phyloP scores from a whole-genome alignment of 495 filamentous ascomycete genomes.

The Hypoxylon crocopeplum region DNA sequence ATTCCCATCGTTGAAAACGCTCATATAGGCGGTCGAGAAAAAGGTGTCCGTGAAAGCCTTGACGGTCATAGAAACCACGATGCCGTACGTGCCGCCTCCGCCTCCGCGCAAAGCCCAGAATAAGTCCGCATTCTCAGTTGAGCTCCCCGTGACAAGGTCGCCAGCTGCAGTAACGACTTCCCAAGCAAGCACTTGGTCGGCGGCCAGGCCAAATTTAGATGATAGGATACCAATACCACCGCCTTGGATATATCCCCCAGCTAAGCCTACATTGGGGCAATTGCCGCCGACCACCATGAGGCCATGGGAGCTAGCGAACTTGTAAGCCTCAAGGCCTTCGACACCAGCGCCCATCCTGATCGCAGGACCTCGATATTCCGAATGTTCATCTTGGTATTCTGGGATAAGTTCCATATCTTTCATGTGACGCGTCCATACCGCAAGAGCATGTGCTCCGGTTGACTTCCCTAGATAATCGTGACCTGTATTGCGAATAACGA shows the following conservation, averaged over 20 bases:
- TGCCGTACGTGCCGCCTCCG: slow-evolving; percentile 61
- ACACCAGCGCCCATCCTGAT: slow-evolving; percentile 64
- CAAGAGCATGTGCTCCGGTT: slow-evolving; percentile 58
- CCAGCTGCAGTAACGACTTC: slow-evolving; percentile 63
- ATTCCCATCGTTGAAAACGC: not conserved
- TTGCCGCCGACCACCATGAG: slow-evolving; percentile 55
- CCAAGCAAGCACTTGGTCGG: slow-evolving; percentile 64
- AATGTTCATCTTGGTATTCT: slow-evolving; percentile 38
- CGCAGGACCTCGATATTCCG: slow-evolving; percentile 51
- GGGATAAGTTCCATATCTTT: slow-evolving; percentile 50
- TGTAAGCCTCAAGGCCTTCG: slow-evolving; percentile 55
- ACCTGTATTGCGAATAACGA: slow-evolving; percentile 56
- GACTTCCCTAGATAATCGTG: slow-evolving; percentile 53
- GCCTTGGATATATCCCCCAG: slow-evolving; percentile 61
- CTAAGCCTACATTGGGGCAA: slow-evolving; percentile 55
- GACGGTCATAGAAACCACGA: slow-evolving; percentile 56
- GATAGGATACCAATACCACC: slow-evolving; percentile 57
- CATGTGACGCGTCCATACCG: slow-evolving; percentile 65
- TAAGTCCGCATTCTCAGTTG: slow-evolving; percentile 57
- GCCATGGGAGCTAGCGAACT: slow-evolving; percentile 48
- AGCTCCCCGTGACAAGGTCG: slow-evolving; percentile 48
- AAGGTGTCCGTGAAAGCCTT: slow-evolving; percentile 42
- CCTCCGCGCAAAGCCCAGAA: slow-evolving; percentile 68
- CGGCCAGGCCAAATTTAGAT: slow-evolving; percentile 61
- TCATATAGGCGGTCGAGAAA: slow-evolving; percentile 5